Evolutionary conservation across 257 asterid genomes (phyloP).

Genomic region (Handroanthus guayacan): DNA sequence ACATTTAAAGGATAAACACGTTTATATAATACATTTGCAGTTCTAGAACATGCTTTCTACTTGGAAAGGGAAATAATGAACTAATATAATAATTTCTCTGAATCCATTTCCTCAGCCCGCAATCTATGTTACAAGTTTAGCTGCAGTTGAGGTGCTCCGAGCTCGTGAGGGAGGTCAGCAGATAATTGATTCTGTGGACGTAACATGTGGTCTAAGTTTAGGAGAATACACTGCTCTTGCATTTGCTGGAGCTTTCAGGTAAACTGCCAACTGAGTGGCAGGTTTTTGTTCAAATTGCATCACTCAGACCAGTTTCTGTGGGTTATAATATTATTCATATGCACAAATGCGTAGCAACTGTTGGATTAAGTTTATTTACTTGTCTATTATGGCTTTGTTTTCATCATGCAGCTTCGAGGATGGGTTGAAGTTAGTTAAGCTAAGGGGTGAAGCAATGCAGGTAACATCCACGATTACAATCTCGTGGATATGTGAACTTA

Average conservation of each 20-base stretch:
- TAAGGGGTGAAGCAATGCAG: conserved; percentile 98
- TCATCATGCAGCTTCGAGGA: conserved; percentile 77
- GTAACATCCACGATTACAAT: conserved; percentile 41
- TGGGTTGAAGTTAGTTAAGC: conserved; percentile 94
- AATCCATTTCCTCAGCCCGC: conserved; percentile 76
- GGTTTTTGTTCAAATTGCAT: conserved; percentile 18
- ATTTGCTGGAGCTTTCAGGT: conserved; percentile 98
- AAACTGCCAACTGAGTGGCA: conserved; percentile 24
- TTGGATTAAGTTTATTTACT: conserved; percentile 23
- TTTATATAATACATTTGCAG: neutral
- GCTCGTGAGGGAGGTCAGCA: conserved; percentile 94
- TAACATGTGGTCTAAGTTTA: conserved; percentile 95
- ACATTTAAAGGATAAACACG: neutral
- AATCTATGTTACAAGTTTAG: conserved; percentile 93
- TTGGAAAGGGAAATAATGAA: conserved; percentile 9
- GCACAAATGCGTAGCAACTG: conserved; percentile 2
- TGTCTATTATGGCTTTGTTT: conserved; percentile 35
- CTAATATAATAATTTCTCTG: conserved; percentile 26
- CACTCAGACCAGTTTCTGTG: neutral
- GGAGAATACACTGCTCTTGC: conserved; percentile 99
- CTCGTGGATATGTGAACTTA: conserved; percentile 10
- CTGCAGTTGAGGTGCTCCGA: conserved; percentile 96
- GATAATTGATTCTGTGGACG: conserved; percentile 90
- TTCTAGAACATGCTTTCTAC: neutral
- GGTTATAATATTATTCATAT: neutral